Conservation (phyloP, 768 basidiomycete genomes). For the Tulasnella sp. region DNA sequence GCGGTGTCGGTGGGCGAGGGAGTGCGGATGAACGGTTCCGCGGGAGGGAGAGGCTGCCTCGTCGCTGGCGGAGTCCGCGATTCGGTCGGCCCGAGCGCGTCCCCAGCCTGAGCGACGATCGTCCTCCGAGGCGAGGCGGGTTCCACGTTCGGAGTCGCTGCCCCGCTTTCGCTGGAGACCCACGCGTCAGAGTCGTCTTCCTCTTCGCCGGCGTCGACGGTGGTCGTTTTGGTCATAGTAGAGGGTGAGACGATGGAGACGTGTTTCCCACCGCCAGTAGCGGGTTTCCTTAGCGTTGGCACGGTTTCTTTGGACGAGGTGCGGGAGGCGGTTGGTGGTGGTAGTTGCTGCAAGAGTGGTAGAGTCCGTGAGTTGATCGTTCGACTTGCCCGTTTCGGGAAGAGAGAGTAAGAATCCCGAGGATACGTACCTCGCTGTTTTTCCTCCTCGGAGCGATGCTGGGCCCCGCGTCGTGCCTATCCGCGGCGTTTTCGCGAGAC, state of each 20-base stretch:
- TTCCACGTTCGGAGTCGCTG: conserved; percentile 41
- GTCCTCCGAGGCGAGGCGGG: not conserved
- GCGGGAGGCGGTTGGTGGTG: not conserved
- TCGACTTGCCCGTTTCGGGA: not conserved
- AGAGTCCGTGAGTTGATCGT: not conserved
- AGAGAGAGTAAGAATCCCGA: not conserved
- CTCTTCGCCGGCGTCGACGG: no score
- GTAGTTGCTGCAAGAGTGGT: not conserved
- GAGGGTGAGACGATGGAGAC: not conserved
- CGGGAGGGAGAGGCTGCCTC: not conserved
- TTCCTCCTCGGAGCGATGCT: not conserved
- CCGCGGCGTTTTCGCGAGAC: not conserved
- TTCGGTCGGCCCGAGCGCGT: not conserved
- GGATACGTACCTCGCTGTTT: not conserved
- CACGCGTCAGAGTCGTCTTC: conserved; percentile 53
- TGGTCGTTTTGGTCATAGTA: not conserved
- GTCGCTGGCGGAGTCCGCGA: conserved; percentile 6
- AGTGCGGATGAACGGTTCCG: conserved; percentile 1
- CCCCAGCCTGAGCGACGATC: not conserved
- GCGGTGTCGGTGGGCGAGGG: conserved; percentile 5
- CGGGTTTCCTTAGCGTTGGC: not conserved
- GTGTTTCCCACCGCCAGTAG: not conserved
- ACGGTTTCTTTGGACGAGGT: not conserved
- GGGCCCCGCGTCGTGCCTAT: not conserved
- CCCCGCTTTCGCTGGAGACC: conserved; percentile 70